These are phyloP conservation scores for Sarcodon sp. DNA, from an alignment of 768 basidiomycete species.

Conservation along the genomic window DNA sequence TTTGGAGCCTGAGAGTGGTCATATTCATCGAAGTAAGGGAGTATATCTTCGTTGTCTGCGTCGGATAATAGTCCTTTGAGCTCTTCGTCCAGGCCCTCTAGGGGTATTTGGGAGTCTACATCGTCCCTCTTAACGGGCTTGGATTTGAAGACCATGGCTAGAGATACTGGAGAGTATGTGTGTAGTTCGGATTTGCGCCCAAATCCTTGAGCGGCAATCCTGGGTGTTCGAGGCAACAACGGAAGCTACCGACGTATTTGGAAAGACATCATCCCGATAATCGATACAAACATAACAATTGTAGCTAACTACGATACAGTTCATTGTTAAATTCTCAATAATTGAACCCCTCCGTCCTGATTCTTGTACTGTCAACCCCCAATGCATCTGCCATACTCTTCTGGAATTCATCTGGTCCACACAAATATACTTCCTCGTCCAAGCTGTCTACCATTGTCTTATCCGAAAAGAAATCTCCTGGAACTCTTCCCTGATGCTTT, in stretches of 20 bases:
- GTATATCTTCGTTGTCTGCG: not conserved
- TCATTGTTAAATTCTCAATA: constrained; percentile 17
- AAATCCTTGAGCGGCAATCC: too few relatives aligned
- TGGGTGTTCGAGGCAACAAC: too few relatives aligned
- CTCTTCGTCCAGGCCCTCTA: constrained; percentile 6
- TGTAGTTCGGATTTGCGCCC: too few relatives aligned
- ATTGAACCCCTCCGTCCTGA: constrained; percentile 29
- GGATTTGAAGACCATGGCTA: too few relatives aligned
- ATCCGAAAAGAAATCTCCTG: constrained; percentile 12
- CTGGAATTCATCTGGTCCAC: constrained; percentile 38
- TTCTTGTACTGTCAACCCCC: constrained; percentile 14
- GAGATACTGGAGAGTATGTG: too few relatives aligned
- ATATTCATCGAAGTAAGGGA: not conserved
- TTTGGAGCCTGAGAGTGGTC: not conserved
- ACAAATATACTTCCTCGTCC: constrained; percentile 25
- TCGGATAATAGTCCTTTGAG: constrained; percentile 11
- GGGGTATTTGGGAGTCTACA: too few relatives aligned
- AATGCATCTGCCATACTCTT: constrained; percentile 20
- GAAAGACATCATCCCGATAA: too few relatives aligned
- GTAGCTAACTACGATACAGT: too few relatives aligned
- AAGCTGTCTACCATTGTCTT: constrained; percentile 2
- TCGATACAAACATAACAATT: too few relatives aligned
- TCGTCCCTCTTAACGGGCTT: too few relatives aligned
- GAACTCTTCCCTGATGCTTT: not conserved
- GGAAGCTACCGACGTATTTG: too few relatives aligned